Evolutionary conservation across 1,139 yeast genomes (phyloP).

Genomic region (Suhomyces atakaporum): DNA sequence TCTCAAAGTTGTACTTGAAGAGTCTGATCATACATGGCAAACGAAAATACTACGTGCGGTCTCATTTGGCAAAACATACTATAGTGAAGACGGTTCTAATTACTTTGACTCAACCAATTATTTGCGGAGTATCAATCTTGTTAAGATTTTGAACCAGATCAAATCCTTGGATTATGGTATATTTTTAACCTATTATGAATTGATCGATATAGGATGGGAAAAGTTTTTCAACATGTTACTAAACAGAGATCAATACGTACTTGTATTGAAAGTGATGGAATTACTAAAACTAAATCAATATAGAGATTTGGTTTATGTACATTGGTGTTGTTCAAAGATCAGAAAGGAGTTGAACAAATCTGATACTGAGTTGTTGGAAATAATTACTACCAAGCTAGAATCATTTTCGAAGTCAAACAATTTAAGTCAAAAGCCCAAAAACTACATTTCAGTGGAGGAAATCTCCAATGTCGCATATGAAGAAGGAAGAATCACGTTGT

Average conservation of each 20-base stretch:
- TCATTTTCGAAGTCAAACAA: conserved; percentile 13
- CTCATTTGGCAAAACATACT: conserved; percentile 79
- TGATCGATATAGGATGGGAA: conserved; percentile 52
- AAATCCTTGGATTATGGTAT: conserved; percentile 67
- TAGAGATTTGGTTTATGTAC: conserved; percentile 58
- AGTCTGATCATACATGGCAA: conserved; percentile 77
- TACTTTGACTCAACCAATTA: conserved; percentile 62
- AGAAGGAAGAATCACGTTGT: conserved; percentile 76
- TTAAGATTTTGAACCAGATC: conserved; percentile 71
- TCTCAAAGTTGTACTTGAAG: conserved; percentile 74
- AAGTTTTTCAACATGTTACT: conserved; percentile 59
- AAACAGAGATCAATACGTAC: conserved; percentile 59
- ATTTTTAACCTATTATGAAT: conserved; percentile 62
- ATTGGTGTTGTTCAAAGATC: conserved; percentile 84
- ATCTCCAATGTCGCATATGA: conserved; percentile 73
- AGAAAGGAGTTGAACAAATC: conserved; percentile 51
- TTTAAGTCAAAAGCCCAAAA: conserved; percentile 11
- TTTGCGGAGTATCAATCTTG: conserved; percentile 56
- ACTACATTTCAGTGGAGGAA: conserved; percentile 56
- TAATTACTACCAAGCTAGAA: conserved; percentile 49
- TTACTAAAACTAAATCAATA: conserved; percentile 49
- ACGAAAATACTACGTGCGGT: conserved; percentile 80
- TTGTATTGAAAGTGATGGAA: conserved; percentile 64
- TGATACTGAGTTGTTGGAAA: conserved; percentile 59
- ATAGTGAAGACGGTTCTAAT: conserved; percentile 25